Evolutionary conservation across 176 grass and related monocot species (phyloP).

Genomic region (Miscanthus lutarioriparius): DNA sequence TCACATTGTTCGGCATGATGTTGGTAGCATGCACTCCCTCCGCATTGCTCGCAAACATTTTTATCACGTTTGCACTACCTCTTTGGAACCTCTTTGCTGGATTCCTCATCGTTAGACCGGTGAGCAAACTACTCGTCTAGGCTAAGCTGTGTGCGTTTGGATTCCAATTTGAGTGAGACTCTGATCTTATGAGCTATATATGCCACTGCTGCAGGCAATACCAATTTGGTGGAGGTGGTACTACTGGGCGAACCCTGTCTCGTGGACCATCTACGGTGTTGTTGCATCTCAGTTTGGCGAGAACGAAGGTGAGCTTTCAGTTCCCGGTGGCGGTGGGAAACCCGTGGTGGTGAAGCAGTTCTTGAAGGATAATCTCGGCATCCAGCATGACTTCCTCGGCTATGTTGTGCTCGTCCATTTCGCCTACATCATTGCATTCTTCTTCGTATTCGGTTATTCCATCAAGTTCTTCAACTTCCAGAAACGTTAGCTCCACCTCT

Average conservation of each 20-base stretch:
- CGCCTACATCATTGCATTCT: constrained; percentile 57
- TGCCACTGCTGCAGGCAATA: constrained; percentile 41
- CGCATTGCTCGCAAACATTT: constrained; percentile 55
- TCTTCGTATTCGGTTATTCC: constrained; percentile 73
- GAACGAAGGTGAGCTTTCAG: neutral
- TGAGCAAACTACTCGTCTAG: constrained; percentile 24
- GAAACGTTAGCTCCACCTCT: constrained; percentile 48
- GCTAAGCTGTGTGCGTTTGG: neutral
- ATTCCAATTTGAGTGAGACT: neutral
- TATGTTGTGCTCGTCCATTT: constrained; percentile 62
- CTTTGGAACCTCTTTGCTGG: constrained; percentile 89
- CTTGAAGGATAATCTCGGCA: constrained; percentile 53
- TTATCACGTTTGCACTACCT: constrained; percentile 54
- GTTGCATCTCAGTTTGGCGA: constrained; percentile 70
- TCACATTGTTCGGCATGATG: constrained; percentile 85
- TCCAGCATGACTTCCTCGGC: constrained; percentile 57
- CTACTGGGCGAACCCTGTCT: constrained; percentile 79
- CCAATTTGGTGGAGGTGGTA: constrained; percentile 98
- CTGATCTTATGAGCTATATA: neutral
- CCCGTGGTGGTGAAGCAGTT: constrained; percentile 39
- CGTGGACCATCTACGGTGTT: constrained; percentile 80
- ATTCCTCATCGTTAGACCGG: constrained; percentile 65
- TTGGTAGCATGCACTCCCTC: constrained; percentile 63
- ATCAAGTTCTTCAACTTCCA: constrained; percentile 91
- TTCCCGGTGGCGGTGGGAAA: constrained; percentile 46